Percentiles rank a stretch among this genome's conserved stretches.
phyloP scores from a whole-genome alignment of 2,329 filamentous ascomycete genomes.

The Cordyceps tenuipes region DNA sequence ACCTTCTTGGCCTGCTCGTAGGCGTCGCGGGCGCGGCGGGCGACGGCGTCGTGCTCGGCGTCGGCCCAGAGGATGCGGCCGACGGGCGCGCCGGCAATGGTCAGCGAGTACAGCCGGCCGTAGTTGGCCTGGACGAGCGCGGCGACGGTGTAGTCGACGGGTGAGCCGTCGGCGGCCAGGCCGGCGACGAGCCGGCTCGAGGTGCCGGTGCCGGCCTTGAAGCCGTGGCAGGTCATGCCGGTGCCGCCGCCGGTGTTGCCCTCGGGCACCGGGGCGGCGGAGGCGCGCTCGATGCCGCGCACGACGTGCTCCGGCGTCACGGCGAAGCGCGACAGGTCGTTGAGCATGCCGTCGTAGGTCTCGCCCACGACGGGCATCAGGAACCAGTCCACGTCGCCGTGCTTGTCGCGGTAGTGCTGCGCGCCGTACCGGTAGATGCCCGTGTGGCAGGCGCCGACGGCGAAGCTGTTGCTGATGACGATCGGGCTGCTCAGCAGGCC shows the following conservation, averaged over 20 bases:
- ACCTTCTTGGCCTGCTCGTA: slow-evolving; percentile 33
- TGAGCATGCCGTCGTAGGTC: slow-evolving; percentile 51
- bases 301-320: slow-evolving; percentile 44
- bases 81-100: slow-evolving; percentile 48
- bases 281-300: slow-evolving; percentile 41
- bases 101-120: slow-evolving; percentile 43
- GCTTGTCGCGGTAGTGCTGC: slow-evolving; percentile 30
- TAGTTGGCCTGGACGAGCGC: slow-evolving; percentile 56
- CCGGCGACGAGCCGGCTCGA: slow-evolving; percentile 38
- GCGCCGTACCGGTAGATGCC: slow-evolving; percentile 47
- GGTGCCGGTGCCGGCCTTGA: slow-evolving; percentile 55
- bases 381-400: slow-evolving; percentile 40
- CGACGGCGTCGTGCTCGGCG: not conserved
- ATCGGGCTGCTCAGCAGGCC: slow-evolving; percentile 48
- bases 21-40: slow-evolving; percentile 14
- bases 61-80: slow-evolving; percentile 39
- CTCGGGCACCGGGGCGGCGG: slow-evolving; percentile 42
- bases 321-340: slow-evolving; percentile 43
- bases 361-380: slow-evolving; percentile 48
- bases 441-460: slow-evolving; percentile 45
- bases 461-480: slow-evolving; percentile 48
- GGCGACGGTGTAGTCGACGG: slow-evolving; percentile 43
- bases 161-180: slow-evolving; percentile 20
- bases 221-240: slow-evolving; percentile 53
- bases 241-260: slow-evolving; percentile 56